Percentiles rank a stretch among this genome's conserved stretches.
phyloP scores from a whole-genome alignment of 2,329 filamentous ascomycete species.

The Alternaria consortialis region DNA sequence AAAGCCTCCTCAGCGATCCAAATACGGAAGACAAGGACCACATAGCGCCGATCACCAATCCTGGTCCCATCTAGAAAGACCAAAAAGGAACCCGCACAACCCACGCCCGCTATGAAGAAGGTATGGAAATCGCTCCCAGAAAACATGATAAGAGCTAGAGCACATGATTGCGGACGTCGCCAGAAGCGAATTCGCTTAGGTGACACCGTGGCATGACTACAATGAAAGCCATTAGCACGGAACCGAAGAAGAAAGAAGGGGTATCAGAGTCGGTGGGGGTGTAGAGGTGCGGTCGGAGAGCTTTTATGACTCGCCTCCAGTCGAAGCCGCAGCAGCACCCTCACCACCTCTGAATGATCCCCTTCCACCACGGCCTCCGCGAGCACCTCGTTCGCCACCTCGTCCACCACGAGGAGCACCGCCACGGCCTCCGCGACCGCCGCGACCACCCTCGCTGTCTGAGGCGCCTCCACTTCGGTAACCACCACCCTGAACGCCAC shows the following conservation, averaged over 20 bases:
- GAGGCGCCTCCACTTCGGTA: conserved; percentile 85
- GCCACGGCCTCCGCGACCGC: conserved; percentile 62
- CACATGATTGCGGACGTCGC: conserved; percentile 9
- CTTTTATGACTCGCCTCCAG: conserved; percentile 51
- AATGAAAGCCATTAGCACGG: conserved; percentile 16
- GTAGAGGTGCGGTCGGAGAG: conserved; percentile 18
- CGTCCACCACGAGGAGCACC: conserved; percentile 59
- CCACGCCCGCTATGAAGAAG: conserved; percentile 41
- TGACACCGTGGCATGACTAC: conserved; percentile 8
- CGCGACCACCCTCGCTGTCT: conserved; percentile 75
- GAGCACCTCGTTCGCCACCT: conserved; percentile 54
- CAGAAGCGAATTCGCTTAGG: not conserved
- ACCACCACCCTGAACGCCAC: conserved; percentile 71
- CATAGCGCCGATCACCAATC: conserved; percentile 5
- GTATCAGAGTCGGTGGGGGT: conserved; percentile 42
- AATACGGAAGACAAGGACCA: conserved; percentile 14
- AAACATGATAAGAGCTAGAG: conserved; percentile 26
- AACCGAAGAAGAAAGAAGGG: conserved; percentile 37
- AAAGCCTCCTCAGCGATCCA: conserved; percentile 4
- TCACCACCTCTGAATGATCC: conserved; percentile 46
- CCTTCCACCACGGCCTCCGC: conserved; percentile 54
- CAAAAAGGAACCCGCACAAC: conserved; percentile 28
- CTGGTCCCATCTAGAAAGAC: conserved; percentile 3
- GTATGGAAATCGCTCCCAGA: conserved; percentile 12
- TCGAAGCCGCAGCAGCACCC: conserved; percentile 46